Conservation (phyloP, 805 yeast genomes). For the Lachancea lanzarotensis region DNA sequence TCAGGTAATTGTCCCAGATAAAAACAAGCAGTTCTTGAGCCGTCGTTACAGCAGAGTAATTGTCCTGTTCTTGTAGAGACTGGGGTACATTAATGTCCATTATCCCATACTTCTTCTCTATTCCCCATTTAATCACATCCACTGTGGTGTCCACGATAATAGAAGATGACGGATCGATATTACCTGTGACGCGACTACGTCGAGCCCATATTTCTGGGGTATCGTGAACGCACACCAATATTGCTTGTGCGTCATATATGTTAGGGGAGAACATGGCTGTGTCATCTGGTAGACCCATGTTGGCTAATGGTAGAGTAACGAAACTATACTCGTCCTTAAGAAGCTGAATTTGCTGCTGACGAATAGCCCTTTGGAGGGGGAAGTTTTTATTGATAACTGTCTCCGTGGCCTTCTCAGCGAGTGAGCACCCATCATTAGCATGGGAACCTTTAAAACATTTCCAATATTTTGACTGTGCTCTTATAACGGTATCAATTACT, state of each 20-base stretch:
- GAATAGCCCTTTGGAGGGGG: slow-evolving; percentile 63
- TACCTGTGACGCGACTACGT: slow-evolving; percentile 71
- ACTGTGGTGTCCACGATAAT: slow-evolving; percentile 70
- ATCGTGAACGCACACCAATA: slow-evolving; percentile 75
- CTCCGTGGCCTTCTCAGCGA: slow-evolving; percentile 30
- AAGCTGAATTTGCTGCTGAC: slow-evolving; percentile 59
- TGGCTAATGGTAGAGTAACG: slow-evolving; percentile 58
- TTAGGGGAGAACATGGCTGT: slow-evolving; percentile 52
- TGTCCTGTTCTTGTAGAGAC: slow-evolving; percentile 37
- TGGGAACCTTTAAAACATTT: slow-evolving; percentile 60
- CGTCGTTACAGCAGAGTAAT: slow-evolving; percentile 55
- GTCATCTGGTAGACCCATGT: slow-evolving; percentile 31
- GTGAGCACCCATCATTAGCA: slow-evolving; percentile 43
- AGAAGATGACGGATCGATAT: slow-evolving; percentile 64
- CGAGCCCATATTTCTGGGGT: slow-evolving; percentile 91
- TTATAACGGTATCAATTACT: slow-evolving; percentile 73
- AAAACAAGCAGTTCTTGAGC: slow-evolving; percentile 74
- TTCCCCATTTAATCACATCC: slow-evolving; percentile 64
- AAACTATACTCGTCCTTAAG: slow-evolving; percentile 51
- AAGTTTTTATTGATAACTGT: slow-evolving; percentile 36
- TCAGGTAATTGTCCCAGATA: slow-evolving; percentile 86
- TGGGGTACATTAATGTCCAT: slow-evolving; percentile 81
- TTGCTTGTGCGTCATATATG: slow-evolving; percentile 57
- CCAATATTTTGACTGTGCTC: slow-evolving; percentile 83
- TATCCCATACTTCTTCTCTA: slow-evolving; percentile 58